Evolutionary conservation across 2,329 filamentous ascomycete genomes (phyloP).

Genomic region (Colletotrichum chlorophyti): DNA sequence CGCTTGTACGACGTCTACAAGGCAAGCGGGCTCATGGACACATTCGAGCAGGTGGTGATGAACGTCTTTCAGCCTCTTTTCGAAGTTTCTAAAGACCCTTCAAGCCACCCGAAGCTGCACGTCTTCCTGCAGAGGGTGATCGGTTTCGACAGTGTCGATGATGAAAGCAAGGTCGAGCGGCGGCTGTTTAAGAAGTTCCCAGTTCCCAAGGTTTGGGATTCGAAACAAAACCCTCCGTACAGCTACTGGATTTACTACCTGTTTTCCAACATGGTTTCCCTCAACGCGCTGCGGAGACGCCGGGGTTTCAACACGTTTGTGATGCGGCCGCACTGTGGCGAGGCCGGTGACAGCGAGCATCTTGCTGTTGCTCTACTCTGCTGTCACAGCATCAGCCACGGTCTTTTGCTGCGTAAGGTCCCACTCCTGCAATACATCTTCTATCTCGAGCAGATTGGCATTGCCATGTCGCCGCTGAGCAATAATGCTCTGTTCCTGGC

Average conservation of each 20-base stretch:
- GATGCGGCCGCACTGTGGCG: slow-evolving; percentile 91
- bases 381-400: slow-evolving; percentile 97
- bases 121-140: slow-evolving; percentile 94
- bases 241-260: slow-evolving; percentile 99
- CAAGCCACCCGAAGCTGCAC: slow-evolving; percentile 89
- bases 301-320: slow-evolving; percentile 96
- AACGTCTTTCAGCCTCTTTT: slow-evolving; percentile 96
- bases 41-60: slow-evolving; percentile 86
- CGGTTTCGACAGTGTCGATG: slow-evolving; percentile 96
- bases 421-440: slow-evolving; percentile 96
- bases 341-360: slow-evolving; percentile 96
- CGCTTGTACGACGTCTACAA: slow-evolving; percentile 97
- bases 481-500: slow-evolving; percentile 97
- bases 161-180: slow-evolving; percentile 95
- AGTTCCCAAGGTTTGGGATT: slow-evolving; percentile 85
- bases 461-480: slow-evolving; percentile 98
- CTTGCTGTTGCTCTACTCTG: slow-evolving; percentile 89
- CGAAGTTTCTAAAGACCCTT: slow-evolving; percentile 88
- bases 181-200: slow-evolving; percentile 96
- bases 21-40: slow-evolving; percentile 82
- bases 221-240: slow-evolving; percentile 95
- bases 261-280: slow-evolving; percentile 89
- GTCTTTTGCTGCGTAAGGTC: slow-evolving; percentile 89
- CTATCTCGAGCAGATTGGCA: slow-evolving; percentile 96
- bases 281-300: slow-evolving; percentile 90